phyloP scores from a whole-genome alignment of 1,284 basidiomycete species.

The Thelephora terrestris region DNA sequence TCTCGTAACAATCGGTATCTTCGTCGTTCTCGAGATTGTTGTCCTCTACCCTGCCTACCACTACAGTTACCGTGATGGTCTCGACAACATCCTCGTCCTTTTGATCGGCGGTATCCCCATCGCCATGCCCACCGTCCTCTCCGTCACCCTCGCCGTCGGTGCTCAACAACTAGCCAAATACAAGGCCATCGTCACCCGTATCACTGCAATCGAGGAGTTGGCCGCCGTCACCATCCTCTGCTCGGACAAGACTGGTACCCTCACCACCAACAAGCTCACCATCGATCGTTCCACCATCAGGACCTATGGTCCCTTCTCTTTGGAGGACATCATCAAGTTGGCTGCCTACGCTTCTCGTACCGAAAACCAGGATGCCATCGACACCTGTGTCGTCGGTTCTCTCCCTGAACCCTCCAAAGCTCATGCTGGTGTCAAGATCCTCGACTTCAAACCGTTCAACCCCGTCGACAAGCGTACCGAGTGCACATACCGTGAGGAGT shows the following conservation, averaged over 20 bases:
- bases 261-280: conserved; percentile 98
- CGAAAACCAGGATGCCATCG: conserved; percentile 98
- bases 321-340: conserved; percentile 87
- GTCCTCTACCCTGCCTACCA: conserved; percentile 83
- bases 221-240: conserved; percentile 96
- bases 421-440: conserved; percentile 86
- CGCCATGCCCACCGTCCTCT: conserved; percentile 95
- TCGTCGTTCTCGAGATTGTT: conserved; percentile 85
- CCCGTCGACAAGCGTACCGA: conserved; percentile 99
- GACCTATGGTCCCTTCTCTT: conserved; percentile 83
- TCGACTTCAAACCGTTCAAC: conserved; percentile 99
- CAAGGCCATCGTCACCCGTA: conserved; percentile 97
- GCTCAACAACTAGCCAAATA: conserved; percentile 97
- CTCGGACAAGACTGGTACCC: conserved; percentile 95
- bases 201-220: conserved; percentile 95
- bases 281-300: conserved; percentile 91
- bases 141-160: conserved; percentile 95
- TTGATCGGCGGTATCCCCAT: conserved; percentile 99
- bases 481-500: conserved; percentile 93
- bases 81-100: conserved; percentile 94
- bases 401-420: conserved; percentile 67
- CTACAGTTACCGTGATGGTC: conserved; percentile 86
- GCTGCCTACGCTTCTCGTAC: conserved; percentile 95
- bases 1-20: conserved; percentile 86
- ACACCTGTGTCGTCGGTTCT: conserved; percentile 77